Conservation (phyloP, 2,329 filamentous ascomycete genomes). For the Aspergillus aculeatinus region DNA sequence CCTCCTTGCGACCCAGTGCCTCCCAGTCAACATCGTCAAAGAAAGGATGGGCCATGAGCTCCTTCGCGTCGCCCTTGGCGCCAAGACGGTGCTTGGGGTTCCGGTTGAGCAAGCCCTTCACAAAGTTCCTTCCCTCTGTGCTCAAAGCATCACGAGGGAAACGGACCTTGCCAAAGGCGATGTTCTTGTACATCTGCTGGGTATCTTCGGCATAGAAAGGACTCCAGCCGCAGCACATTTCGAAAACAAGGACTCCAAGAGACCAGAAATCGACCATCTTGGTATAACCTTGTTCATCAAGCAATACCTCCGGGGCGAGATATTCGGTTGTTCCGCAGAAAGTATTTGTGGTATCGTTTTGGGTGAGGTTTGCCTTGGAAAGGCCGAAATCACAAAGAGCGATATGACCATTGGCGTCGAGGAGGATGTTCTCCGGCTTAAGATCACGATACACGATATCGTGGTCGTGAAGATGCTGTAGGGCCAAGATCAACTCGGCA, state of each 20-base stretch:
- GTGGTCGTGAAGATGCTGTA: slow-evolving; percentile 93
- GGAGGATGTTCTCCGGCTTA: slow-evolving; percentile 94
- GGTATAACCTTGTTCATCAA: slow-evolving; percentile 96
- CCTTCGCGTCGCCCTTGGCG: slow-evolving; percentile 85
- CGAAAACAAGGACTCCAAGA: slow-evolving; percentile 92
- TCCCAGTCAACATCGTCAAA: slow-evolving; percentile 94
- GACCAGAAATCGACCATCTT: slow-evolving; percentile 99
- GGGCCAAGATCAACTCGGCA: slow-evolving; percentile 89
- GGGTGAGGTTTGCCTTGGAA: slow-evolving; percentile 94
- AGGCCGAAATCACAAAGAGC: slow-evolving; percentile 96
- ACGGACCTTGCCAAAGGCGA: slow-evolving; percentile 95
- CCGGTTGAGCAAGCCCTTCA: slow-evolving; percentile 93
- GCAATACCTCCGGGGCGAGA: slow-evolving; percentile 86
- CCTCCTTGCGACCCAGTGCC: slow-evolving; percentile 80
- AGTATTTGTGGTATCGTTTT: slow-evolving; percentile 97
- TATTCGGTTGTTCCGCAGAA: slow-evolving; percentile 99
- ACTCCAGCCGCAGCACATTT: slow-evolving; percentile 99
- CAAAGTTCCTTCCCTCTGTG: slow-evolving; percentile 93
- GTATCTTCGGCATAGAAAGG: slow-evolving; percentile 99
- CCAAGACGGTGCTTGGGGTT: slow-evolving; percentile 95
- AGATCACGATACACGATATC: slow-evolving; percentile 97
- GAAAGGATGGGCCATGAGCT: slow-evolving; percentile 92
- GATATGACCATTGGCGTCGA: slow-evolving; percentile 97
- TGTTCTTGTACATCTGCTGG: slow-evolving; percentile 99
- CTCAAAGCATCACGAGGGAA: slow-evolving; percentile 94